Evolutionary conservation across 73 alveolate genomes (phyloP), one percentile per base, ranked within the genome.

Genomic region (Stentor roeselii): DNA sequence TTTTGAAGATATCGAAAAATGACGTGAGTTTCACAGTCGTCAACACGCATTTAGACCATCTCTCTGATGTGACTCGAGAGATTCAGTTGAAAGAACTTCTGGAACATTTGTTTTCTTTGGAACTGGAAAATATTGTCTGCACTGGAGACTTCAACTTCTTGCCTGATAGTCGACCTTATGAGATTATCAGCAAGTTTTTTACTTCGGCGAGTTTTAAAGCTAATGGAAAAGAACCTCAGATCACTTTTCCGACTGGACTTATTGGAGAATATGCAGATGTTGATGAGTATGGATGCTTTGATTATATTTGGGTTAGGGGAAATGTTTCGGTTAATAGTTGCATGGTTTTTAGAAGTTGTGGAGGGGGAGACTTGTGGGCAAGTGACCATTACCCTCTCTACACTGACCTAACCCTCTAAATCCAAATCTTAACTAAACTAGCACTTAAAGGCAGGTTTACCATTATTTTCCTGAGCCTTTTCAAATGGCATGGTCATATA

Each of bases 161-260:
- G 4, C 92, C 91, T 3, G 87, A 82, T 3, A 60, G 87, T 35
- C 82, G 59, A n/a, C 83, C 92, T 80, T 88, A 88, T 60, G 31
- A 93, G 36, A 75, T 42, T 36, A 34, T 83, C 74, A 86, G 36
- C 11, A 42, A 80, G 42, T 88, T 90, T 34, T 91, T 88, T 86
- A 91, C 36, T 42, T 91, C 96, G 11, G 78, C 94, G 15, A 78
- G 75, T 59, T 36, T 50, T 27, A 83, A 84, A 42, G 83, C 80
- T 31, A 75, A 93, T 82, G 87, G 88, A 59, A n/a, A 36, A 27
- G 98, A 93, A 75, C 98, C 98, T 30, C 91, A 59, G n/a, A 39
- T 60, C 3, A 93, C 98, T 14, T 93, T 93, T 40, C 98, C 98
- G 15, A 90, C 96, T 15, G 98, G 98, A 2, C 85, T 93, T 15